These are phyloP conservation scores for Syzygium aqueum DNA, from an alignment of 345 rosid species.

Conservation along the genomic window DNA sequence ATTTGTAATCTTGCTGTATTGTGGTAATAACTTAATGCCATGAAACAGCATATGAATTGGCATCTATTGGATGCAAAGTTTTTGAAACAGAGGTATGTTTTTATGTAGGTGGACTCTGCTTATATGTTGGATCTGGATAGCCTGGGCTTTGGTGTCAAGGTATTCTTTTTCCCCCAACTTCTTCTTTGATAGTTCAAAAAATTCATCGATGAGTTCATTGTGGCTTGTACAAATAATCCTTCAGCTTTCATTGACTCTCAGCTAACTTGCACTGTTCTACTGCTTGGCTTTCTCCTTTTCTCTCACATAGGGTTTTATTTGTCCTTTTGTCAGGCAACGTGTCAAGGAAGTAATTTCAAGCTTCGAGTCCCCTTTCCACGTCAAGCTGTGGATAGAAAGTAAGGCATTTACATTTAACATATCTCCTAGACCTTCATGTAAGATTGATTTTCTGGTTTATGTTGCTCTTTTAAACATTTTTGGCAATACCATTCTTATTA, in stretches of 20 bases:
- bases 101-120: conserved; percentile 76
- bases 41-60: background rate
- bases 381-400: background rate
- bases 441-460: background rate
- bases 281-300: background rate
- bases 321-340: background rate
- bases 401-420: background rate
- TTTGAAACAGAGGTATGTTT: conserved; percentile 2
- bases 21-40: background rate
- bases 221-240: background rate
- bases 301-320: background rate
- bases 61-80: background rate
- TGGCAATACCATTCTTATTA: background rate
- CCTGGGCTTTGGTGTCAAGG: conserved; percentile 93
- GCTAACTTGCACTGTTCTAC: background rate
- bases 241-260: background rate
- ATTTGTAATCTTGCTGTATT: background rate
- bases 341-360: background rate
- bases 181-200: background rate
- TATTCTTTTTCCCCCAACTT: conserved; percentile 8
- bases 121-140: conserved; percentile 84
- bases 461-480: background rate
- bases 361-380: background rate
- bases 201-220: background rate
- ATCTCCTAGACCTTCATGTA: background rate